Evolutionary conservation across 768 basidiomycete species (phyloP), one percentile per base, ranked within the genome.

Genomic region (Exsudoporus frostii): DNA sequence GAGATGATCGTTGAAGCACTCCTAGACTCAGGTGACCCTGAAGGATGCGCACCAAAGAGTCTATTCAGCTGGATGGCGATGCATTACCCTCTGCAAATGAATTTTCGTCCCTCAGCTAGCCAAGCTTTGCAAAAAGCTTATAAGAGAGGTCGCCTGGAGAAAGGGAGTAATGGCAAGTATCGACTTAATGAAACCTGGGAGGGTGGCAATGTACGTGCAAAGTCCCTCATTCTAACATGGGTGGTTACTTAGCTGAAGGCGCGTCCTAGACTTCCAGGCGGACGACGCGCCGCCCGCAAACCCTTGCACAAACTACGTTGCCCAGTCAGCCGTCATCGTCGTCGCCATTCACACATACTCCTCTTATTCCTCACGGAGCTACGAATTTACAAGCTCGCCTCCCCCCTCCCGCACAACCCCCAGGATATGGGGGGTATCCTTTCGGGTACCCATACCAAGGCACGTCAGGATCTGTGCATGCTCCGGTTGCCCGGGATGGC

Each of bases 1-100:
- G 91, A 93, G 56, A 94, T 94, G 92, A 88, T 93, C 17, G 88
- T 86, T 11, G 87, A 89, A 64, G 90, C 90, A 1, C 72, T 94
- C 24, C 70, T 74, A 14, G 86, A 85, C 50, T 77, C 80, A 39
- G 74, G 71, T 7, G 88, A 90, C 52, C 75, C 83, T 1, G 88
- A 93, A 42, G 92, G 92, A 17, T 81, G 81, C 50, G 85, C 85
- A 7, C 92, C 92, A n/a, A 92, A 90, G 66, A 83, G 84, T 54
- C 64, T 94, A 29, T 94, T 91, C 66, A 73, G 80, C 7, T 90
- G 88, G 88, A 94, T 94, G 87, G 85, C 85, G 4, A 74, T 81
- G 29, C 79, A 82, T 36, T 94, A 90, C 67, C 92, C 92, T 13
- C 67, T 94, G 6, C 88, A 91, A 66, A 84, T 80, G n/a, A 94